Base-by-base conservation (phyloP, 2,329 filamentous ascomycete species). In the Waltergamsia citrina region DNA sequence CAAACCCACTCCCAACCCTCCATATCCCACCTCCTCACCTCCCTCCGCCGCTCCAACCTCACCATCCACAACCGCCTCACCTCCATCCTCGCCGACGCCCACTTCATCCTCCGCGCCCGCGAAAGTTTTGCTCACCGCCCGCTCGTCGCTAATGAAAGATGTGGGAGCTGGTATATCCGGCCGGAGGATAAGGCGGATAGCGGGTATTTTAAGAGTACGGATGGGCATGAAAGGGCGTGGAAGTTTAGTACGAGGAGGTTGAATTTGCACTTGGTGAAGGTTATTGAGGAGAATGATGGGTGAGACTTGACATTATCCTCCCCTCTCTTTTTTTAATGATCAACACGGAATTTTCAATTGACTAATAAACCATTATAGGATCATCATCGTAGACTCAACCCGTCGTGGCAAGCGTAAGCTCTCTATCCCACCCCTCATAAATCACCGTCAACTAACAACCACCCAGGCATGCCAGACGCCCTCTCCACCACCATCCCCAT, bases 141-240 rank as follows among this genome's bases (percentile, higher is more conserved):
- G 0, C 64, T 96, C 2, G 67, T 96, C 11, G 87, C 90, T 20
- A 98, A 98, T 52, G 88, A 96, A 63, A 74, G 92, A 39, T 96
- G 92, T 54, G 92, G 92, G 1, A 90, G 85, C 57, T 98, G 92
- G 92, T 96, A 96, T 54, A 82, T 96, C 18, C 60, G 66, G 22
- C 80, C 80, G 0, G 56, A 56, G 7, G 49, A 50, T 18, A 92
- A 90, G 57, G 60, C 53, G 2, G 83, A 74, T 21, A 87, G 83
- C 43, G 85, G 82, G 21, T 98, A 96, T 59, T 98, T 96, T 62
- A 98, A 98, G 67, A 94, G 85, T 59, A 98, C 92, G 3, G 92
- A 98, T 60, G 92, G 92, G 1, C 92, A 98, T 55, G 78, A 79
- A 34, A 80, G 85, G 7, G 79, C 93, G 50, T 98, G 92, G 92